Evolutionary conservation across 805 yeast species (phyloP), one percentile per base, ranked within the genome.

Genomic region (Yueomyces sinensis): DNA sequence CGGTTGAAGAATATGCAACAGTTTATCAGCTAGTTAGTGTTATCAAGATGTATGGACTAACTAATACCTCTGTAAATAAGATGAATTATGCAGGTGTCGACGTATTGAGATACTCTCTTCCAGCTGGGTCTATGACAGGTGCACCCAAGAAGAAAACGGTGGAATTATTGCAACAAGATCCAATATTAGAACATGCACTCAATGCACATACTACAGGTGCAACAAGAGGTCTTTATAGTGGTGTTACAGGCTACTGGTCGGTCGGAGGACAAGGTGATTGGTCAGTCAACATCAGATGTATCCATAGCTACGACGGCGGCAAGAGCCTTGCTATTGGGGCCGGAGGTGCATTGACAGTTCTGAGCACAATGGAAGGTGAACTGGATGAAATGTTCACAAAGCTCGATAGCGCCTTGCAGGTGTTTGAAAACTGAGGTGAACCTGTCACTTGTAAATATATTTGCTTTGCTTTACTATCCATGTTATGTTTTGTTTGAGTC

Each of bases 121-220:
- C 99, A 3, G 95, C 99, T 0, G 99, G 99, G 0, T 89, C 97
- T 1, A 91, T 91, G 99, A 91, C 99, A 0, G 99, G 99, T 3
- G 99, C 99, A 0, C 99, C 99, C 2, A 91, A 91, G 60, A 81
- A 78, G 46, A 68, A 95, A 39, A 83, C 95, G 0, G 94, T 91
- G 5, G 91, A 89, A 54, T 54, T 93, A 4, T 62, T 91, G 20
- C 81, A 77, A 40, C 44, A 56, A 9, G 39, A 59, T 11, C 24
- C 24, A 22, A 22, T 22, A 11, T 59, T 65, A 17, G 54, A 49
- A 17, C 33, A 42, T 1, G 45, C 52, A 31, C 36, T 61, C 37
- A 66, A 59, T 13, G 54, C 70, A 27, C 45, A 43, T 13, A 35
- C 45, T 6, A 28, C 38, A 14, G 41, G 41, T 3, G 48, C 50